Base-by-base conservation (phyloP, 129 eudicot species). In the Deinandra increscens region DNA sequence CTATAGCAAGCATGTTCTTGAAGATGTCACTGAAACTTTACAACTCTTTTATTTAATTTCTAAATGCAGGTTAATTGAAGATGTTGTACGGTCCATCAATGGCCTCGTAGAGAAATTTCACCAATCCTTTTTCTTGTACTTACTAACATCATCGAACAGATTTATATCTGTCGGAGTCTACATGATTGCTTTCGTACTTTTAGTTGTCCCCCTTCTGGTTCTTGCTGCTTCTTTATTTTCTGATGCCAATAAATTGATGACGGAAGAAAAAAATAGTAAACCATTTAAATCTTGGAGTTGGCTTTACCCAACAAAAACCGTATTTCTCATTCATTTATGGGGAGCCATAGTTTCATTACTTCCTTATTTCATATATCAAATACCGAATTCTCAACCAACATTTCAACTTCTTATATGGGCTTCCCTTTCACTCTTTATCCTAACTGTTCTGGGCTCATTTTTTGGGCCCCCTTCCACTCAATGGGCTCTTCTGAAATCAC, bases 21-120 rank as follows among this genome's bases (percentile, higher is more conserved):
- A 63, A 73, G 22, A 51, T 53, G 49, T 48, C 51, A 64, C 3
- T 26, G 78, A 53, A 60, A 26, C 37, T 29, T 60, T 43, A 9
- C 56, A 63, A 42, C 49, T 38, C 61, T 37, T 50, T 19, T 54
- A 22, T 7, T 22, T 72, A 33, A 4, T 60, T 62, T 71, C 44
- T 59, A 31, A 10, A 53, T 71, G 83, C 99, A 94, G 97, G 81
- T 84, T 94, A 80, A 83, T 94, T 49, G 99, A 94, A 80, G 96
- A 93, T 68, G 81, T 84, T 19, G 51, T 91, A 54, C 82, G 97
- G 3, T 89, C 97, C 18, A 88, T 89, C 31, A 94, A 90, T 76
- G 90, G 90, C 82, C 99, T 94, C 74, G 91, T 90, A 4, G 99
- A 90, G 84, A 94, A 94, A 75, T 87, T 94, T 80, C 99, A 94